A percentile compares a stretch with the other conserved stretches of the same genome.
Evolutionary conservation across 345 rosid species (phyloP).

Genomic region (Gynandropsis gynandra): DNA sequence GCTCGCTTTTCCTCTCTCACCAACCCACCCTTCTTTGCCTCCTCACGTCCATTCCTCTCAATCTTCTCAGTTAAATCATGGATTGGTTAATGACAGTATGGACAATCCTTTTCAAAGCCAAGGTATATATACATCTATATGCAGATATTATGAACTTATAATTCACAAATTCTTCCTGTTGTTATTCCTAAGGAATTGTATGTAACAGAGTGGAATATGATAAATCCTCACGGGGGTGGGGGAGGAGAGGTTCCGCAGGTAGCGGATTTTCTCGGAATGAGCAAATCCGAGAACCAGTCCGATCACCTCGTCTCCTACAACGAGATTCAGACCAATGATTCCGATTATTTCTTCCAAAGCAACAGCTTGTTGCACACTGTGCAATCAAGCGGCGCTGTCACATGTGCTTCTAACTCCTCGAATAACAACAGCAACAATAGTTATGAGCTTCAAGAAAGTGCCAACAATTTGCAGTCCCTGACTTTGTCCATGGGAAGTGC

Average conservation of each 20-base stretch:
- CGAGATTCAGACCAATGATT: conserved; percentile 41
- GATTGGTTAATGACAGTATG: conserved; percentile 63
- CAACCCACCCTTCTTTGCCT: conserved; percentile 61
- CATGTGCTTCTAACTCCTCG: conserved; percentile 22
- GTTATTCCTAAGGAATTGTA: neutral
- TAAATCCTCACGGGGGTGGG: conserved; percentile 45
- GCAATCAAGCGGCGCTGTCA: conserved; percentile 32
- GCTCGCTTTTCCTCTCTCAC: conserved; percentile 96
- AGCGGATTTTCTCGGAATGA: conserved; percentile 93
- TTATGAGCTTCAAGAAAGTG: conserved; percentile 68
- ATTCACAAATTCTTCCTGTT: conserved; percentile 6
- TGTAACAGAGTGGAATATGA: conserved; percentile 69
- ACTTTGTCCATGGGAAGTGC: conserved; percentile 87
- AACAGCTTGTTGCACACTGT: conserved; percentile 43
- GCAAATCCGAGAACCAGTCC: conserved; percentile 60
- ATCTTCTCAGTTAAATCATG: conserved; percentile 68
- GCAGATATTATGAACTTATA: neutral
- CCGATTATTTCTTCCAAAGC: conserved; percentile 45
- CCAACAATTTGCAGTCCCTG: conserved; percentile 66
- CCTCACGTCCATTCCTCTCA: conserved; percentile 54
- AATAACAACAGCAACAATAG: conserved; percentile 27
- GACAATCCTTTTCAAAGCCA: conserved; percentile 84
- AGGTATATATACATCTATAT: conserved; percentile 36
- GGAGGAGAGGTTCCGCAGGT: conserved; percentile 72
- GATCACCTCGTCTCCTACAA: conserved; percentile 58